Conservation (phyloP, 2,329 filamentous ascomycete genomes). For the Berkeleyomyces rouxiae region DNA sequence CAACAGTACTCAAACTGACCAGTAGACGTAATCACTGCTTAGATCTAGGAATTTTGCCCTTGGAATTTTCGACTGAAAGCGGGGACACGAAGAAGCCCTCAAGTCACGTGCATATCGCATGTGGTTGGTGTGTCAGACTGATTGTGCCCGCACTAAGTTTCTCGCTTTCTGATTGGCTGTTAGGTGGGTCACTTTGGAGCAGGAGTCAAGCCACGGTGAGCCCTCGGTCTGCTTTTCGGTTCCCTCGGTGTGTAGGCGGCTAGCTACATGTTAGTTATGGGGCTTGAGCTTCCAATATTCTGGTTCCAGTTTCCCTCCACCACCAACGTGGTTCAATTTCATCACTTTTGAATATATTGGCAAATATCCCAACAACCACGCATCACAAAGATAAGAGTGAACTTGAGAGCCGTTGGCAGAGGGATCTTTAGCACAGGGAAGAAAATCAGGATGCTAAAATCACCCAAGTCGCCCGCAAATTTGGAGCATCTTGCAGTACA, state of each 20-base stretch:
- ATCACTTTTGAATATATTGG: no score
- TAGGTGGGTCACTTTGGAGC: background rate
- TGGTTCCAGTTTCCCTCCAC: no score
- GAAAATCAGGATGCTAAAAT: no score
- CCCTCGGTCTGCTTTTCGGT: background rate
- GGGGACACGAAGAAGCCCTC: constrained; percentile 1
- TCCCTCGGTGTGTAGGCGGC: background rate
- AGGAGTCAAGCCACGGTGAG: background rate
- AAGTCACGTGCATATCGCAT: background rate
- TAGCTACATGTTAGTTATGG: no score
- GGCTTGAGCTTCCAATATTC: no score
- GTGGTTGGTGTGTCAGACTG: background rate
- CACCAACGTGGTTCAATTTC: no score
- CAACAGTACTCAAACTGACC: constrained; percentile 10
- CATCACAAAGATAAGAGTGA: no score
- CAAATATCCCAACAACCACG: no score
- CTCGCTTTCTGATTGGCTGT: background rate
- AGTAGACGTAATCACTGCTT: constrained; percentile 4
- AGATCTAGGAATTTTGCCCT: constrained; percentile 6
- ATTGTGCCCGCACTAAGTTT: constrained; percentile 6
- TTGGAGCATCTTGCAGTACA: no score
- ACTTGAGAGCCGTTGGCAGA: no score
- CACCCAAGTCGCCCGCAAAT: no score
- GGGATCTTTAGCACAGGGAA: no score
- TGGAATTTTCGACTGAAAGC: constrained; percentile 7